Evolutionary conservation across 768 basidiomycete species (phyloP).

Genomic region (Psilocybe cubensis): DNA sequence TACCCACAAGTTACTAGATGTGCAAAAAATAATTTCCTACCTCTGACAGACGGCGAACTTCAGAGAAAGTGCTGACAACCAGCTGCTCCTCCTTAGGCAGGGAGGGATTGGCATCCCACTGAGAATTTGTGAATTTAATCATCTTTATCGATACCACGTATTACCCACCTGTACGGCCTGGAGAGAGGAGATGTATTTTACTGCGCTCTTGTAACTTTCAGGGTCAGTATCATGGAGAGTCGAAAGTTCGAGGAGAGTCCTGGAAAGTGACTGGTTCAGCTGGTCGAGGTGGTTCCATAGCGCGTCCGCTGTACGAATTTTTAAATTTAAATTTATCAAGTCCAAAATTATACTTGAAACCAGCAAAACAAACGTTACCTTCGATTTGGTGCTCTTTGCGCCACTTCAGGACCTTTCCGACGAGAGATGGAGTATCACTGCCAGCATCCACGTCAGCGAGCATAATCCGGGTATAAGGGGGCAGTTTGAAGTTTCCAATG

Average conservation of each 20-base stretch:
- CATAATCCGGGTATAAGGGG: slow-evolving; percentile 81
- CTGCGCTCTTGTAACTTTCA: slow-evolving; percentile 52
- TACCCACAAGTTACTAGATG: not conserved
- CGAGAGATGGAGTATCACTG: slow-evolving; percentile 93
- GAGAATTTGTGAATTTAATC: not conserved
- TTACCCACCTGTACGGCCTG: slow-evolving; percentile 57
- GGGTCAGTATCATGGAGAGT: slow-evolving; percentile 51
- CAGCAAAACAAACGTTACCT: slow-evolving; percentile 40
- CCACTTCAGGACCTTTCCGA: slow-evolving; percentile 92
- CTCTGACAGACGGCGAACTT: slow-evolving; percentile 61
- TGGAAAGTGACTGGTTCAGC: slow-evolving; percentile 62
- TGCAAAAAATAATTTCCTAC: slow-evolving; percentile 35
- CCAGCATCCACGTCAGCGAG: slow-evolving; percentile 97
- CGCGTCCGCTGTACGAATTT: slow-evolving; percentile 48
- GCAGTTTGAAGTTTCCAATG: slow-evolving; percentile 76
- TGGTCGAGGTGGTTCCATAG: slow-evolving; percentile 70
- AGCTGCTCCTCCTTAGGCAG: slow-evolving; percentile 45
- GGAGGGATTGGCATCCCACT: slow-evolving; percentile 68
- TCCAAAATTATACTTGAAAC: not conserved
- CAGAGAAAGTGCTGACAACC: slow-evolving; percentile 58
- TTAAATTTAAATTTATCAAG: not conserved
- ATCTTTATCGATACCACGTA: not conserved
- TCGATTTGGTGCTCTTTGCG: slow-evolving; percentile 62
- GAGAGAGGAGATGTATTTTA: slow-evolving; percentile 65
- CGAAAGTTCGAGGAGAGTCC: slow-evolving; percentile 54